Evolutionary conservation across 2,329 filamentous ascomycete genomes (phyloP).

Genomic region (Fusarium sp.): DNA sequence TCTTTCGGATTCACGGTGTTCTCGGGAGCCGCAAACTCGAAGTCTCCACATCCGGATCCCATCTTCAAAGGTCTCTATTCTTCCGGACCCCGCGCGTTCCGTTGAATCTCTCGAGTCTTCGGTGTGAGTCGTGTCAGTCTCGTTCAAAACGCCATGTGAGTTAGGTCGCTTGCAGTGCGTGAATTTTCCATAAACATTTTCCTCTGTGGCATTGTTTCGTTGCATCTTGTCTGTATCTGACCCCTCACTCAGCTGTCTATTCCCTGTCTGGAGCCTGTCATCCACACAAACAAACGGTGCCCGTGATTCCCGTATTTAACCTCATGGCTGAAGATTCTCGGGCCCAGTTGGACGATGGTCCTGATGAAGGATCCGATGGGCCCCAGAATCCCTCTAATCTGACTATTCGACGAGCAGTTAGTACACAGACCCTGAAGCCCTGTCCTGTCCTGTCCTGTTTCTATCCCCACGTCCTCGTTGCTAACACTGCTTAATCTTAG

Average conservation of each 20-base stretch:
- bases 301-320: conserved; percentile 11
- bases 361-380: conserved; percentile 38
- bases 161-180: neutral
- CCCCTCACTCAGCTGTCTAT: neutral
- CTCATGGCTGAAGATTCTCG: conserved; percentile 31
- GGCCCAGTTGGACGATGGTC: conserved; percentile 27
- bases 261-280: neutral
- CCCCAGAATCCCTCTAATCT: conserved; percentile 32
- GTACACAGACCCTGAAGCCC: conserved; percentile 1
- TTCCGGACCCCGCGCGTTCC: conserved; percentile 40
- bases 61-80: neutral
- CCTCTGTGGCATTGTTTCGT: conserved; percentile 16
- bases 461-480: neutral
- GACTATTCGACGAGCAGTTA: conserved; percentile 41
- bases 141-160: conserved; percentile 21
- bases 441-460: neutral
- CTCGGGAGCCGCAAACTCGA: conserved; percentile 20
- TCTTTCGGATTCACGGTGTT: conserved; percentile 23
- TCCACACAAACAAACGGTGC: neutral
- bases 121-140: neutral
- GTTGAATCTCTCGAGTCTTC: neutral
- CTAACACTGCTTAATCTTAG: conserved; percentile 40
- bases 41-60: neutral
- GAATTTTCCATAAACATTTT: neutral
- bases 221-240: conserved; percentile 3